phyloP scores from a whole-genome alignment of 1,284 basidiomycete species.

The Mycosarcoma mackinlayi region DNA sequence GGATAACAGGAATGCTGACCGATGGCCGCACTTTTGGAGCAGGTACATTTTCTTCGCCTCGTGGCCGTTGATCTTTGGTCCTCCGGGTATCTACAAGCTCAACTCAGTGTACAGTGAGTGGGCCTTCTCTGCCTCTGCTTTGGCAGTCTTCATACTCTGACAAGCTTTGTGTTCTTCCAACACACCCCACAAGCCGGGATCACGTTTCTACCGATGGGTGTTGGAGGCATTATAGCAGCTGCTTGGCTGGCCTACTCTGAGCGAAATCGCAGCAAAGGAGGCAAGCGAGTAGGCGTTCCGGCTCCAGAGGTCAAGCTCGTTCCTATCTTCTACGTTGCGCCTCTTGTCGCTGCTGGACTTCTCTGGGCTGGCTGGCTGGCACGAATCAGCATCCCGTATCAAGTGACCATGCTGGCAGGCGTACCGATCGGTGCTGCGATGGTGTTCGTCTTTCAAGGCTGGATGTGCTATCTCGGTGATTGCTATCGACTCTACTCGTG shows the following conservation, averaged over 20 bases:
- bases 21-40: neutral
- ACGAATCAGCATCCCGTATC: slow-evolving; percentile 18
- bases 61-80: slow-evolving; percentile 46
- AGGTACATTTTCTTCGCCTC: slow-evolving; percentile 46
- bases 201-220: slow-evolving; percentile 34
- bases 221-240: slow-evolving; percentile 25
- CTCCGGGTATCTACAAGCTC: slow-evolving; percentile 37
- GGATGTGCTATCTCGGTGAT: slow-evolving; percentile 47
- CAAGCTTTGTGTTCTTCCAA: neutral
- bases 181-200: slow-evolving; percentile 18
- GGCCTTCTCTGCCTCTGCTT: neutral
- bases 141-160: neutral
- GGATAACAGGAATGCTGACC: neutral
- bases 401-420: slow-evolving; percentile 34
- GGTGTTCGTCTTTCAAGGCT: slow-evolving; percentile 48
- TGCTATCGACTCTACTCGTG: slow-evolving; percentile 42
- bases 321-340: slow-evolving; percentile 25
- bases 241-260: slow-evolving; percentile 18
- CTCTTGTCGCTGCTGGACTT: slow-evolving; percentile 37
- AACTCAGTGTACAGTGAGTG: slow-evolving; percentile 31
- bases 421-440: slow-evolving; percentile 43
- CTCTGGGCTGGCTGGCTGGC: slow-evolving; percentile 42
- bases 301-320: slow-evolving; percentile 30
- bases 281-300: neutral
- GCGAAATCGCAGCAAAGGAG: slow-evolving; percentile 3